A percentile compares a stretch with the other conserved stretches of the same genome.
These are phyloP conservation scores for Astrocystis sublimbata DNA, from an alignment of 495 filamentous ascomycete species.

Conservation along the genomic window DNA sequence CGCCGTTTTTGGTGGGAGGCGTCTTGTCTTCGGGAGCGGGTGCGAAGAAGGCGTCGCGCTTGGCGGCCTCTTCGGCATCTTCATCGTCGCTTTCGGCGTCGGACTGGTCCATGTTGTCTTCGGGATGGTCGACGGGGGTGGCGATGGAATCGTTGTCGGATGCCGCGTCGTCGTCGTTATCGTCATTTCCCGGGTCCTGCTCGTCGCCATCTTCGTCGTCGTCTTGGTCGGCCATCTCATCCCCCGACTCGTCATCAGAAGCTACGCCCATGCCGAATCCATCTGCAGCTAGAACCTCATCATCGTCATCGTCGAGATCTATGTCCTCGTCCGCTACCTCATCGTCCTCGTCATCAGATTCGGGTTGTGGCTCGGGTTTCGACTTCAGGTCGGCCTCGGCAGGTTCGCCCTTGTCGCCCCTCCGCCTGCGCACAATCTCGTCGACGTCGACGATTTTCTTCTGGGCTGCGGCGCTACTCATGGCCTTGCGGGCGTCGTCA, in stretches of 20 bases:
- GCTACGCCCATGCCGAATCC: conserved; percentile 84
- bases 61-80: conserved; percentile 68
- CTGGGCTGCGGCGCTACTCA: conserved; percentile 44
- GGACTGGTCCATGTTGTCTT: conserved; percentile 65
- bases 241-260: conserved; percentile 46
- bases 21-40: conserved; percentile 74
- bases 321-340: conserved; percentile 38
- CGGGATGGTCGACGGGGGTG: conserved; percentile 78
- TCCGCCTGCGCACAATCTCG: conserved; percentile 77
- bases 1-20: conserved; percentile 42
- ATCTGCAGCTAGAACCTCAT: conserved; percentile 82
- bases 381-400: conserved; percentile 36
- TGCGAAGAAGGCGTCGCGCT: conserved; percentile 87
- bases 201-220: conserved; percentile 67
- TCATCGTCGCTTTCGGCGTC: conserved; percentile 64
- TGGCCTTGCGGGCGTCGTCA: conserved; percentile 55
- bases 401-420: conserved; percentile 32
- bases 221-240: conserved; percentile 42
- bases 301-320: conserved; percentile 60
- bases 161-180: conserved; percentile 43
- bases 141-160: conserved; percentile 82
- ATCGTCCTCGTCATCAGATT: conserved; percentile 35
- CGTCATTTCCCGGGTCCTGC: too few species aligned
- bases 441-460: conserved; percentile 83
- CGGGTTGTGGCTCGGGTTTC: conserved; percentile 41